These are phyloP conservation scores for Eimeria mitis DNA, from an alignment of 169 alveolate species.

Conservation along the genomic window DNA sequence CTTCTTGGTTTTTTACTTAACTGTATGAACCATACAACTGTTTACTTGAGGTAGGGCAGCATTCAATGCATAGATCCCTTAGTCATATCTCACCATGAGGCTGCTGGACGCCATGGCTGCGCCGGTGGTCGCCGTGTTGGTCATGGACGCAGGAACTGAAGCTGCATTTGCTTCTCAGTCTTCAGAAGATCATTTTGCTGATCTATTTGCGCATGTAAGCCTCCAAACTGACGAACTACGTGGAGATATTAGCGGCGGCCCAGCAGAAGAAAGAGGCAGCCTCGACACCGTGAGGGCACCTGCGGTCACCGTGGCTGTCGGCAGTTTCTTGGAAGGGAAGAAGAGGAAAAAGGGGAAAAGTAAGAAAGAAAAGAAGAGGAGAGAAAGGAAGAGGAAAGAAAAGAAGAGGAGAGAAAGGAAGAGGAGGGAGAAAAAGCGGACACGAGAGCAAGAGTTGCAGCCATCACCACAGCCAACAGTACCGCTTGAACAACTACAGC, in stretches of 20 bases:
- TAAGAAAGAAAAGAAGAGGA: too few relatives aligned
- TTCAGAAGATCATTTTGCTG: neutral
- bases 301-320: neutral
- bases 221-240: neutral
- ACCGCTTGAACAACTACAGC: neutral
- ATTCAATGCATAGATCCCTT: too few relatives aligned
- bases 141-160: neutral
- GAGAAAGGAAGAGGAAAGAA: neutral
- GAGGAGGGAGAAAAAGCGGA: neutral
- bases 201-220: neutral
- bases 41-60: too few relatives aligned
- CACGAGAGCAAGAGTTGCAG: neutral
- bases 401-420: neutral
- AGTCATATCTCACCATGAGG: neutral
- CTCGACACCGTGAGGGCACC: neutral
- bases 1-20: too few relatives aligned
- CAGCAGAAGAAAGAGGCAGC: neutral
- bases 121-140: neutral
- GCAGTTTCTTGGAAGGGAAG: neutral
- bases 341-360: neutral
- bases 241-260: neutral
- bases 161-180: neutral
- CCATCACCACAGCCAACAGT: too few relatives aligned
- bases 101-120: neutral
- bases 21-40: too few relatives aligned